phyloP scores from a whole-genome alignment of 305 asterid genomes.

The Fraxinus xanthoxyloides region DNA sequence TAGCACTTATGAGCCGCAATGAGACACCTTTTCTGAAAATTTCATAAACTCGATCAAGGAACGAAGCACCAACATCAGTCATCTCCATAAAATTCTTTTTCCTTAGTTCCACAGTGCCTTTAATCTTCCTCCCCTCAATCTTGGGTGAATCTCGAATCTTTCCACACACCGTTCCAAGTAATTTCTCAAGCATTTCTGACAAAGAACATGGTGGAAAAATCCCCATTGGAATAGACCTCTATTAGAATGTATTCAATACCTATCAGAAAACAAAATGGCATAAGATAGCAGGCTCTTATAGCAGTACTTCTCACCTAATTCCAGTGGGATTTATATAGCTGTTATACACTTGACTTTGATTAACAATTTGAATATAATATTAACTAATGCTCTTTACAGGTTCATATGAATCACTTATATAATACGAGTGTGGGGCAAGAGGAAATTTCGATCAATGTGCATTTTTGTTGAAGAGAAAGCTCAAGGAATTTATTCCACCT shows the following conservation, averaged over 20 bases:
- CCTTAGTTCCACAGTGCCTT: conserved; percentile 35
- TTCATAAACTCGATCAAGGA: conserved; percentile 29
- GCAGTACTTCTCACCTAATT: background rate
- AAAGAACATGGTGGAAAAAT: background rate
- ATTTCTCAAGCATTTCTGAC: conserved; percentile 9
- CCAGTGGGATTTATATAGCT: background rate
- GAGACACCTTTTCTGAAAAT: conserved; percentile 34
- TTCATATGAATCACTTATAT: background rate
- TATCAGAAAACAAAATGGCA: background rate
- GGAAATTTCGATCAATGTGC: background rate
- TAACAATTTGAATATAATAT: background rate
- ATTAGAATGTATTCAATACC: background rate
- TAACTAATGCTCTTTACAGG: background rate
- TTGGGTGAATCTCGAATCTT: background rate
- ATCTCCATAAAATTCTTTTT: conserved; percentile 34
- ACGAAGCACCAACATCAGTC: conserved; percentile 23
- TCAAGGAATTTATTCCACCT: background rate
- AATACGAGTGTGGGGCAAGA: background rate
- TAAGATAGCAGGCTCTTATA: background rate
- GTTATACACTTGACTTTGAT: background rate
- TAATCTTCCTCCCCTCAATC: conserved; percentile 19
- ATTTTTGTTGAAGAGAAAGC: background rate
- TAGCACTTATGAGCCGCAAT: conserved; percentile 39
- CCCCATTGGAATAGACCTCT: background rate
- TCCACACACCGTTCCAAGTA: background rate